Evolutionary conservation across 73 alveolate species (phyloP).

Genomic region (Breviolum minutum): DNA sequence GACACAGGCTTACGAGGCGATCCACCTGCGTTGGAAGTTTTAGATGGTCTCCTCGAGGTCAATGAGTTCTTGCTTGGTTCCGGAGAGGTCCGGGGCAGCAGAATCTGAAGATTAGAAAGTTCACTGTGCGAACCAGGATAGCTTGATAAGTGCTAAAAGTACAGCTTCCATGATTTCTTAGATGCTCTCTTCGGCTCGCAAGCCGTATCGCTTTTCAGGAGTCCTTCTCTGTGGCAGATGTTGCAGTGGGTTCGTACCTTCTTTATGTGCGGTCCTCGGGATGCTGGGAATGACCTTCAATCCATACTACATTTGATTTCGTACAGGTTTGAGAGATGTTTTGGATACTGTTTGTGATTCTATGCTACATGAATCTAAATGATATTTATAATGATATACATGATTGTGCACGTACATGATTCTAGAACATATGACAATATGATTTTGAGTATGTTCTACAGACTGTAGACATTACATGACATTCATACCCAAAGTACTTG

Average conservation of each 20-base stretch:
- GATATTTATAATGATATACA: too few species aligned
- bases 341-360: too few species aligned
- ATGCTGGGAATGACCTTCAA: background rate
- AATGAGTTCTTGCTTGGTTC: conserved; percentile 63
- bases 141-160: background rate
- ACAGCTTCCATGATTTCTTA: background rate
- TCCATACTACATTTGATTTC: too few species aligned
- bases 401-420: too few species aligned
- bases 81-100: conserved; percentile 25
- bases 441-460: too few species aligned
- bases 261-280: conserved; percentile 41
- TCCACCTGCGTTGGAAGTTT: conserved; percentile 3
- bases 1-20: conserved; percentile 76
- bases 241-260: conserved; percentile 83
- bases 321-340: too few species aligned
- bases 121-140: too few species aligned
- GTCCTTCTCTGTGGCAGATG: conserved; percentile 90
- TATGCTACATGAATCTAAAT: too few species aligned
- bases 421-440: too few species aligned
- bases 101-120: background rate
- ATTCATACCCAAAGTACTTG: too few species aligned
- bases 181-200: background rate
- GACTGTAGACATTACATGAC: too few species aligned
- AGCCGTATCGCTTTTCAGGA: background rate
- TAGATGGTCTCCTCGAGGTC: conserved; percentile 31